Evolutionary conservation across 2,329 filamentous ascomycete genomes (phyloP), one percentile per base, ranked within the genome.

Genomic region (Bretziella fagacearum): DNA sequence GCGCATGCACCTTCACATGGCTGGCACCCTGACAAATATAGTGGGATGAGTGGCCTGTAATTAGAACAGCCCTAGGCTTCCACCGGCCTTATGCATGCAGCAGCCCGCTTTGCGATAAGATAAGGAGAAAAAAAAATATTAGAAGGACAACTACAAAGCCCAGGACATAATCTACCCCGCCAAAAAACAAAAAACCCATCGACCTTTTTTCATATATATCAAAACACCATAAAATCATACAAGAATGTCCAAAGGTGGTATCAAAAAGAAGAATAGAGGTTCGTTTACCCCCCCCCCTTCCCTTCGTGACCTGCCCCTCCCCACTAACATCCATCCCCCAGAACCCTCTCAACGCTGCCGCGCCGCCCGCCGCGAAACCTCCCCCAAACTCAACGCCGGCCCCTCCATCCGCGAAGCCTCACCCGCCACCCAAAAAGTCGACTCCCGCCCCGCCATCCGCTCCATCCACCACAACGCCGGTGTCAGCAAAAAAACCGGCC

Each of bases 381-480:
- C 45, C 15, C 46, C 49, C 26, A 48, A 46, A 25, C 35, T 48
- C 18, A 23, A 51, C 30, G 46, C 49, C 25, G 46, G 44, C 29
- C 45, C 23, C 29, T 32, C 49, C 17, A 33, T 48, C 11, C 49
- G 49, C 13, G 49, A 44, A 39, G 44, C 36, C 25, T 47, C 44
- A 23, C 45, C 49, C 23, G 45, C 45, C 23, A 41, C 33, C 13
- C 22, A 27, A 17, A 47, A 47, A 15, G 15, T 47, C 32, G 44
- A 47, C 30, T 59, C 65, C 51, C 72, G 77, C 3, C 74, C 77
- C 23, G 77, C 81, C n/a, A 69, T 84, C 15, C 73, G 85, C 33
- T 74, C 75, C 32, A 74, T 79, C 13, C 79, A 82, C 54, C 73
- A 78, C 57, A 64, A 66, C 1, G 71, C 77, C 15, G 83, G 84